Conservation (phyloP, 1,139 yeast species). For the Blastobotrys indianensis region DNA sequence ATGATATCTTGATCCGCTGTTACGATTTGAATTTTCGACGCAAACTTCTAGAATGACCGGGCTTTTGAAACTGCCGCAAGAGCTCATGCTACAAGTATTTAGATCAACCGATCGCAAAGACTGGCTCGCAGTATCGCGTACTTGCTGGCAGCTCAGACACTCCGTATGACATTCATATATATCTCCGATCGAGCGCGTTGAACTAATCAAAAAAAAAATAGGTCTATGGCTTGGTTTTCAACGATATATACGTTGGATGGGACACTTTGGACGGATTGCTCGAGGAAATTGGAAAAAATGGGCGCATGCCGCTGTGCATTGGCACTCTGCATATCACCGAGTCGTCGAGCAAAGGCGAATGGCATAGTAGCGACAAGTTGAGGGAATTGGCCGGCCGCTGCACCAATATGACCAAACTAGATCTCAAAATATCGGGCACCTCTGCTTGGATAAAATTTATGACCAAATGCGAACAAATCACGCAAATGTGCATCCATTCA, state of each 20-base stretch:
- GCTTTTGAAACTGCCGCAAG: slow-evolving; percentile 7
- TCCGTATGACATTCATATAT: too few species aligned
- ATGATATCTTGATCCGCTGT: neutral
- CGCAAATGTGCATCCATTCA: slow-evolving; percentile 5
- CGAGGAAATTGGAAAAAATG: neutral
- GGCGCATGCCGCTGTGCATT: slow-evolving; percentile 13
- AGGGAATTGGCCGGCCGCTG: neutral
- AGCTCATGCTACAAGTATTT: slow-evolving; percentile 7
- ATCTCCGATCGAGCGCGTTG: too few species aligned
- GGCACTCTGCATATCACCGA: slow-evolving; percentile 14
- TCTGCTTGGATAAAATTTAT: slow-evolving; percentile 14
- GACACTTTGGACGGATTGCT: slow-evolving; percentile 11
- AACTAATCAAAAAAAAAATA: too few species aligned
- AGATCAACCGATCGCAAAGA: slow-evolving; percentile 3
- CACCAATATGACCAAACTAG: slow-evolving; percentile 14
- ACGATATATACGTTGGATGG: slow-evolving; percentile 16
- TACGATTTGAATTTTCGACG: neutral
- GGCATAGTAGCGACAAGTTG: slow-evolving; percentile 17
- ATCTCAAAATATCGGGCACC: slow-evolving; percentile 17
- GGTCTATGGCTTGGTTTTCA: slow-evolving; percentile 13
- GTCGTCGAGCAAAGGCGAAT: slow-evolving; percentile 25
- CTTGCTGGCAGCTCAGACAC: slow-evolving; percentile 8
- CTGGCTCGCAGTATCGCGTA: slow-evolving; percentile 6
- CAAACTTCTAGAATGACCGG: neutral
- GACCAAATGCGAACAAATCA: slow-evolving; percentile 3